Conservation (phyloP, 1,284 basidiomycete genomes). For the Pseudozyma sp. region DNA sequence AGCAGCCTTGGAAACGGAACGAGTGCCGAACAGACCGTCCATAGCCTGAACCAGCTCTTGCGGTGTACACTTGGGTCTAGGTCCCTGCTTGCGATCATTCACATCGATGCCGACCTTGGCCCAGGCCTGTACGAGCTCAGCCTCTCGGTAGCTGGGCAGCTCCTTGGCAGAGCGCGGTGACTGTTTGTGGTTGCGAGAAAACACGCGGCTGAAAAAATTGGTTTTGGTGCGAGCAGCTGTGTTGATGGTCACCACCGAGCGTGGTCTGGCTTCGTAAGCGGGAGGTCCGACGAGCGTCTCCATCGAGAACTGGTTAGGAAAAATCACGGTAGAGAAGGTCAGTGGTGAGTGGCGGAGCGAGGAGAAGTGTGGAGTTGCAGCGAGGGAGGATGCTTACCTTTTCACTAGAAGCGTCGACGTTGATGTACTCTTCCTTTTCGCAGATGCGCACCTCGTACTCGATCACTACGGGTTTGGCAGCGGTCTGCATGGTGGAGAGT, state of each 20-base stretch:
- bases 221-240: slow-evolving; percentile 7
- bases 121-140: slow-evolving; percentile 34
- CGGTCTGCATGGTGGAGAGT: slow-evolving; percentile 2
- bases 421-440: slow-evolving; percentile 14
- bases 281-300: slow-evolving; percentile 17
- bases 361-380: background rate
- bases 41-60: slow-evolving; percentile 30
- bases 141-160: slow-evolving; percentile 42
- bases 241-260: background rate
- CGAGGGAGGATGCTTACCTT: slow-evolving; percentile 8
- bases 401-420: slow-evolving; percentile 6
- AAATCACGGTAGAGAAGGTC: background rate
- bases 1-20: slow-evolving; percentile 4
- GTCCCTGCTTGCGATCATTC: slow-evolving; percentile 41
- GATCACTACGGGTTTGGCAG: slow-evolving; percentile 7
- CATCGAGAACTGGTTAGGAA: slow-evolving; percentile 10
- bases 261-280: slow-evolving; percentile 19
- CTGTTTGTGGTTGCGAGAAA: slow-evolving; percentile 26
- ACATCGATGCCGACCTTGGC: slow-evolving; percentile 44
- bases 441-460: slow-evolving; percentile 20
- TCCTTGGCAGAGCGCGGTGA: background rate
- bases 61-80: slow-evolving; percentile 41
- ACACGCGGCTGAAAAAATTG: slow-evolving; percentile 29
- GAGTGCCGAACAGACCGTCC: slow-evolving; percentile 36
- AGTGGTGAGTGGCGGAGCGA: background rate